phyloP scores from a whole-genome alignment of 2,329 filamentous ascomycete species.

The Calonectria fujianensis region DNA sequence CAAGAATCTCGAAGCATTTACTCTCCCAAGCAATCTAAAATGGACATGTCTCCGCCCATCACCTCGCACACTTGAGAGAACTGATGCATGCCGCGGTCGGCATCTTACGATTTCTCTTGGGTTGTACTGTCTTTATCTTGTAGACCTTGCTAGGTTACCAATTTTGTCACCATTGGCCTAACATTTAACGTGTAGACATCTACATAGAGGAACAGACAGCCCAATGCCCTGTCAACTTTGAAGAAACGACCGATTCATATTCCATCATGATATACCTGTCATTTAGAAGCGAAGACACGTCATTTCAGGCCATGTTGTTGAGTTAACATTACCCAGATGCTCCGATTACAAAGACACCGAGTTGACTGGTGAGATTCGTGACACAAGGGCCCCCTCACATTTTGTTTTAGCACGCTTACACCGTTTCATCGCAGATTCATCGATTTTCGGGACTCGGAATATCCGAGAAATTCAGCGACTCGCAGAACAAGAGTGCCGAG shows the following conservation, averaged over 20 bases:
- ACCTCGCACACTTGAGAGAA: not conserved
- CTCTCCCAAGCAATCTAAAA: not conserved
- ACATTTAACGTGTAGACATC: not conserved
- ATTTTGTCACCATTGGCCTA: too few species aligned
- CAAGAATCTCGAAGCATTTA: not conserved
- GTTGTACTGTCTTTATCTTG: not conserved
- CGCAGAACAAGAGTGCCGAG: not conserved
- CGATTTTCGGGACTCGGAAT: not conserved
- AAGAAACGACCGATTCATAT: not conserved
- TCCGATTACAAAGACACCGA: too few species aligned
- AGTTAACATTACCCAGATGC: not conserved
- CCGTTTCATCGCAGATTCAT: not conserved
- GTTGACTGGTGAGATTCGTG: not conserved
- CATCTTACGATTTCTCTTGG: not conserved
- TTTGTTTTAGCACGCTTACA: not conserved
- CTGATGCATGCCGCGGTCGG: not conserved
- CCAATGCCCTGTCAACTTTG: not conserved
- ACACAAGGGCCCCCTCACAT: not conserved
- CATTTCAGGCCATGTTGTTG: not conserved
- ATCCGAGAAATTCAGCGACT: not conserved
- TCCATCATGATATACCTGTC: not conserved
- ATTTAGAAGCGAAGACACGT: not conserved
- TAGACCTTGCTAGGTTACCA: not conserved
- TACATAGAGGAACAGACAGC: too few species aligned
- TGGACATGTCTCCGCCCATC: not conserved